These are phyloP conservation scores for Tolypocladium sp. DNA, from an alignment of 2,329 filamentous ascomycete genomes.

Conservation along the genomic window DNA sequence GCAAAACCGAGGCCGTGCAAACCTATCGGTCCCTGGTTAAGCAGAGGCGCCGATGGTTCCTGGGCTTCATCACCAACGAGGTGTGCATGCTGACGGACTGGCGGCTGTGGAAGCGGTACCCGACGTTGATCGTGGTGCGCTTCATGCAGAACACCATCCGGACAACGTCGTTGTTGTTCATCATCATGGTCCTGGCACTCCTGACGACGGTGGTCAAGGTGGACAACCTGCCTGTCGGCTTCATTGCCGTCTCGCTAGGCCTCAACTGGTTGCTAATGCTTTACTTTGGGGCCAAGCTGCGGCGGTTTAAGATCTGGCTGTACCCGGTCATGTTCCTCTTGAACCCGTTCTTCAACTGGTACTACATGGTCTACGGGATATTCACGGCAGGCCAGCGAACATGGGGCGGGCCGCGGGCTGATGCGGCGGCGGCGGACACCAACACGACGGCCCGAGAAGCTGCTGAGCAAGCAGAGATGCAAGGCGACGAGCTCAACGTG, in stretches of 20 bases:
- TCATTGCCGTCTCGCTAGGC: constrained; percentile 85
- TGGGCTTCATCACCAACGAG: constrained; percentile 96
- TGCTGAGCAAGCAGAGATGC: constrained; percentile 69
- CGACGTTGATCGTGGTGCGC: constrained; percentile 73
- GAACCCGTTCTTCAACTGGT: constrained; percentile 97
- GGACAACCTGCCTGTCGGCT: constrained; percentile 75
- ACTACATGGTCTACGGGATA: constrained; percentile 95
- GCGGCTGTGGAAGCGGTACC: constrained; percentile 85
- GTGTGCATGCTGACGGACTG: constrained; percentile 96
- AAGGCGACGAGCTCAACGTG: constrained; percentile 83
- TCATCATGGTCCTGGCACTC: constrained; percentile 83
- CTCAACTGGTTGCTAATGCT: constrained; percentile 94
- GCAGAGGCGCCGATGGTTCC: constrained; percentile 91
- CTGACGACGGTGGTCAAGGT: constrained; percentile 75
- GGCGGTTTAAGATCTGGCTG: constrained; percentile 86
- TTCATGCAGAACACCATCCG: constrained; percentile 96
- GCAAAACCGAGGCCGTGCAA: constrained; percentile 95
- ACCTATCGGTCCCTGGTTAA: constrained; percentile 79
- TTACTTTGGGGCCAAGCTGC: constrained; percentile 83
- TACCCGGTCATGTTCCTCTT: constrained; percentile 93
- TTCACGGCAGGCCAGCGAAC: constrained; percentile 91
- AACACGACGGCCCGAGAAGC: constrained; percentile 71
- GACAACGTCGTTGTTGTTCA: constrained; percentile 87
- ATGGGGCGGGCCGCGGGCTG: constrained; percentile 88
- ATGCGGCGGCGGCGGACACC: constrained; percentile 71